Evolutionary conservation across 2,329 filamentous ascomycete species (phyloP).

Genomic region (Colletotrichum lentis): DNA sequence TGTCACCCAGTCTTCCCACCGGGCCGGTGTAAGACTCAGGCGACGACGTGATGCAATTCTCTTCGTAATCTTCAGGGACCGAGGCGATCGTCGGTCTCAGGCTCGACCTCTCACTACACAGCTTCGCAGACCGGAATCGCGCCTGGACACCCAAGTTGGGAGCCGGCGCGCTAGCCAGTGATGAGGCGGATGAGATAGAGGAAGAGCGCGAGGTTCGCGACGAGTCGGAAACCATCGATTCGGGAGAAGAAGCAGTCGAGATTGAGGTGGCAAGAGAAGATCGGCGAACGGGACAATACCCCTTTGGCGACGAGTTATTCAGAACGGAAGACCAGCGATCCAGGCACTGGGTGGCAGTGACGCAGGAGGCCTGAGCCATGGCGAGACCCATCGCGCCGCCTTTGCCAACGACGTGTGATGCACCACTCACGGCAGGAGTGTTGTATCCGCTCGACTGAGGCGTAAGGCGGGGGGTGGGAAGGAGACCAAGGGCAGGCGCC

Average conservation of each 20-base stretch:
- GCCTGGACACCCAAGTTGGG: slow-evolving; percentile 67
- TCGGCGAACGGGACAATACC: slow-evolving; percentile 60
- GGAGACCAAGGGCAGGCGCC: slow-evolving; percentile 62
- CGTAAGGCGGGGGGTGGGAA: slow-evolving; percentile 67
- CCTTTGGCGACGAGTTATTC: slow-evolving; percentile 61
- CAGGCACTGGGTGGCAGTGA: slow-evolving; percentile 57
- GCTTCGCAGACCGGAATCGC: slow-evolving; percentile 70
- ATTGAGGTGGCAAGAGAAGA: slow-evolving; percentile 70
- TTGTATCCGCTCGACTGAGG: slow-evolving; percentile 64
- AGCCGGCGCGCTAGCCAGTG: slow-evolving; percentile 67
- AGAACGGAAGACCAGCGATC: slow-evolving; percentile 60
- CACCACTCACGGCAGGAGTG: slow-evolving; percentile 68
- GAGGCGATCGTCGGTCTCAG: slow-evolving; percentile 62
- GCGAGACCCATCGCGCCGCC: slow-evolving; percentile 68
- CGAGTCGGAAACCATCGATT: slow-evolving; percentile 72
- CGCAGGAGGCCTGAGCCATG: slow-evolving; percentile 63
- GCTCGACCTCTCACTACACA: slow-evolving; percentile 64
- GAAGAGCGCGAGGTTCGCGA: slow-evolving; percentile 70
- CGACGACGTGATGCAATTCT: slow-evolving; percentile 60
- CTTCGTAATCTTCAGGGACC: slow-evolving; percentile 65
- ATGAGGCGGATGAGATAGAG: slow-evolving; percentile 70
- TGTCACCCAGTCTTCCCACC: slow-evolving; percentile 59
- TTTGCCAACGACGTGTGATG: slow-evolving; percentile 58
- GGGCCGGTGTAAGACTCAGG: slow-evolving; percentile 65
- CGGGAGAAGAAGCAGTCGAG: slow-evolving; percentile 70